Conservation (phyloP, 148 eudicot species). For the Cornus kousa region DNA sequence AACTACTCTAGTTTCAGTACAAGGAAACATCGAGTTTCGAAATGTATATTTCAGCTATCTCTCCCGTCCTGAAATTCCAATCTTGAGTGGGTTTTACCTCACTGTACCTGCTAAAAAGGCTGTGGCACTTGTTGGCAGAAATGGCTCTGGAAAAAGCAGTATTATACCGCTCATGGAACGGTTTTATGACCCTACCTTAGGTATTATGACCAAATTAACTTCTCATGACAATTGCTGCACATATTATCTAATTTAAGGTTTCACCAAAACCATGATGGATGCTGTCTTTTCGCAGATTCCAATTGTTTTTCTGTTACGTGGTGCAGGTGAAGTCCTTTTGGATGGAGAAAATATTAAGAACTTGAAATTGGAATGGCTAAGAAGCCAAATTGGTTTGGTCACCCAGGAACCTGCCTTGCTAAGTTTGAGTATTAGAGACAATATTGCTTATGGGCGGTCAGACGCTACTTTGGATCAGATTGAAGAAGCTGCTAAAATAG, state of each 20-base stretch:
- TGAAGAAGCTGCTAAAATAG: constrained; percentile 98
- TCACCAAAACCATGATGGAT: not conserved
- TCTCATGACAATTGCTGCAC: constrained; percentile 1
- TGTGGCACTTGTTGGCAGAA: constrained; percentile 98
- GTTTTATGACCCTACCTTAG: constrained; percentile 97
- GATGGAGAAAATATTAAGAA: constrained; percentile 97
- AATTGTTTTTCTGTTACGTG: constrained; percentile 12
- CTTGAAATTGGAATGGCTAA: constrained; percentile 89
- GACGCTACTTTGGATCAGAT: constrained; percentile 76
- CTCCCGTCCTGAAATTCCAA: constrained; percentile 97
- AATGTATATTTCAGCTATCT: constrained; percentile 96
- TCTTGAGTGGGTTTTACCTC: constrained; percentile 96
- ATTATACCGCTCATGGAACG: constrained; percentile 98
- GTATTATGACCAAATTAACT: constrained; percentile 29
- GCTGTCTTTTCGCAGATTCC: not conserved
- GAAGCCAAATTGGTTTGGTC: constrained; percentile 95
- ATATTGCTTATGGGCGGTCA: constrained; percentile 90
- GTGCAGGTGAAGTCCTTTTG: constrained; percentile 89
- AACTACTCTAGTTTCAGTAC: constrained; percentile 56
- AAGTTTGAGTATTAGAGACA: constrained; percentile 89
- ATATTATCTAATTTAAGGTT: not conserved
- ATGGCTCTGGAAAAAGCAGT: constrained; percentile 99
- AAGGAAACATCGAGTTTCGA: constrained; percentile 96
- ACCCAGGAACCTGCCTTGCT: constrained; percentile 97
- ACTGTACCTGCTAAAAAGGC: constrained; percentile 94